Evolutionary conservation across 169 alveolate genomes (phyloP).

Genomic region (Cryptosporidium sp.): DNA sequence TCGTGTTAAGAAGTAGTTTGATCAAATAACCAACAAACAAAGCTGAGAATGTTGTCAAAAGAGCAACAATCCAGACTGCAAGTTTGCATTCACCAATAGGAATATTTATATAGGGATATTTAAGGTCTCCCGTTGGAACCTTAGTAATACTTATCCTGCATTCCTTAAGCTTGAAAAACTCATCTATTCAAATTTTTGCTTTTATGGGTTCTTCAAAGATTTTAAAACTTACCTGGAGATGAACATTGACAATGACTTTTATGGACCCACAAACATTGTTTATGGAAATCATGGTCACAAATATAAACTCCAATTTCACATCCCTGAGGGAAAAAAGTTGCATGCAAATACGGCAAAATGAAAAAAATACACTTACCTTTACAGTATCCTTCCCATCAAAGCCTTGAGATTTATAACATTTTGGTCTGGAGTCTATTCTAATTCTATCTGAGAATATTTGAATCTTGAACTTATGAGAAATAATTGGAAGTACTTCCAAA

Average conservation of each 20-base stretch:
- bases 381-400: constrained; percentile 20
- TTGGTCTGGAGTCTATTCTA: constrained; percentile 71
- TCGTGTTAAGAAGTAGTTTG: background rate
- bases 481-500: constrained; percentile 34
- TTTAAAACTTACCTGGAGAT: constrained; percentile 41
- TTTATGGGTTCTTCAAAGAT: background rate
- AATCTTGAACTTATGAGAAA: constrained; percentile 35
- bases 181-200: constrained; percentile 8
- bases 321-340: constrained; percentile 23
- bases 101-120: constrained; percentile 45
- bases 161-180: constrained; percentile 45
- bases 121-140: constrained; percentile 66
- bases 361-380: constrained; percentile 42
- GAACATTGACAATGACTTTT: constrained; percentile 72
- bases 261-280: constrained; percentile 71
- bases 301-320: constrained; percentile 69
- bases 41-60: constrained; percentile 8
- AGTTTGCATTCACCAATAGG: constrained; percentile 74
- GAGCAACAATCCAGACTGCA: constrained; percentile 66
- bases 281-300: constrained; percentile 57
- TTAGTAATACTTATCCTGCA: constrained; percentile 58
- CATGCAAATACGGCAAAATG: background rate
- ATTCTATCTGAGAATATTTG: constrained; percentile 69
- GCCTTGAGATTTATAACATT: constrained; percentile 26
- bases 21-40: constrained; percentile 6